A percentile compares a stretch with the other conserved stretches of the same genome.
phyloP scores from a whole-genome alignment of 441 rosid genomes.

The Hypseocharis bilobata region DNA sequence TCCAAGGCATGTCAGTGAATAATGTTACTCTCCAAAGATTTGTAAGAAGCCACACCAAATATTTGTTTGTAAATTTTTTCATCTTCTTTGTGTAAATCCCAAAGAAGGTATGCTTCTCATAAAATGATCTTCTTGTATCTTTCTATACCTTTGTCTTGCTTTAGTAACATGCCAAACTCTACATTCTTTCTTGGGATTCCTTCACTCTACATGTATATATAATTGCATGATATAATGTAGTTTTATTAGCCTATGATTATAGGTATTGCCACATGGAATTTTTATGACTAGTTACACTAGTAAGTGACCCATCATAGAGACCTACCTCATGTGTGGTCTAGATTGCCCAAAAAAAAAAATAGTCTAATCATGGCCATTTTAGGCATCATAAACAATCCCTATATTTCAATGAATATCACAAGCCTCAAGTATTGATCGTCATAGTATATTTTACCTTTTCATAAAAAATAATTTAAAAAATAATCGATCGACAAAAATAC shows the following conservation, averaged over 20 bases:
- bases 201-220: conserved; percentile 28
- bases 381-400: too few relatives aligned
- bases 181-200: conserved; percentile 78
- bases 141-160: conserved; percentile 55
- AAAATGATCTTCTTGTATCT: conserved; percentile 22
- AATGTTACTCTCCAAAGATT: conserved; percentile 15
- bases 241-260: conserved; percentile 16
- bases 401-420: too few relatives aligned
- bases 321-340: conserved; percentile 24
- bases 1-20: conserved; percentile 35
- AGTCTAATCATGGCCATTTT: conserved; percentile 26
- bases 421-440: too few relatives aligned
- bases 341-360: conserved; percentile 12
- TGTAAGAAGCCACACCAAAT: too few relatives aligned
- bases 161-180: conserved; percentile 68
- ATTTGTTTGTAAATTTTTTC: not conserved
- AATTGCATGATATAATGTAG: not conserved
- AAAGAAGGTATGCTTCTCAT: conserved; percentile 17
- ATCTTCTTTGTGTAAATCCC: conserved; percentile 35
- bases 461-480: too few relatives aligned
- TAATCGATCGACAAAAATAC: too few relatives aligned
- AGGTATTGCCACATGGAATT: conserved; percentile 15
- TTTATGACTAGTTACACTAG: conserved; percentile 4
- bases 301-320: conserved; percentile 15
- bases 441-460: too few relatives aligned